These are phyloP conservation scores for Zymoseptoria brevis DNA, from an alignment of 2,329 filamentous ascomycete genomes.

Conservation along the genomic window DNA sequence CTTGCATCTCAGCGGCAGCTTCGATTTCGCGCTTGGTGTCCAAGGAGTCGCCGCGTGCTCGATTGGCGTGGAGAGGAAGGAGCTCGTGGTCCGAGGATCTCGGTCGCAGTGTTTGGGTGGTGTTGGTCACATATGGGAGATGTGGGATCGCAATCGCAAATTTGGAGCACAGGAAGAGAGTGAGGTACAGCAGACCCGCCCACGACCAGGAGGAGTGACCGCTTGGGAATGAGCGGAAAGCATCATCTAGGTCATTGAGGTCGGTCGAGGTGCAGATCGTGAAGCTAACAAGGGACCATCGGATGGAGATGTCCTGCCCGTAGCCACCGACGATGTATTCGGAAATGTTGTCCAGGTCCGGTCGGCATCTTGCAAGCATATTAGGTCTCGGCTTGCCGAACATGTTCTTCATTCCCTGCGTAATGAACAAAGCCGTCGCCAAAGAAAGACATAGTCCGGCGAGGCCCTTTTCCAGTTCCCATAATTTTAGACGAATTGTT, in stretches of 20 bases:
- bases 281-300: slow-evolving; percentile 64
- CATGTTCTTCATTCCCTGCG: slow-evolving; percentile 73
- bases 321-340: slow-evolving; percentile 57
- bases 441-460: slow-evolving; percentile 70
- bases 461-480: slow-evolving; percentile 81
- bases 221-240: slow-evolving; percentile 76
- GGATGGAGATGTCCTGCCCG: slow-evolving; percentile 41
- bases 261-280: slow-evolving; percentile 66
- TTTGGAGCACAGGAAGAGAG: slow-evolving; percentile 78
- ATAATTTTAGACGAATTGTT: slow-evolving; percentile 74
- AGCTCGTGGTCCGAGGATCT: slow-evolving; percentile 17
- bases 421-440: slow-evolving; percentile 68
- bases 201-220: slow-evolving; percentile 69
- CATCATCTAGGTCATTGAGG: slow-evolving; percentile 58
- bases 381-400: slow-evolving; percentile 59
- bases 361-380: slow-evolving; percentile 62
- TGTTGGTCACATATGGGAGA: slow-evolving; percentile 42
- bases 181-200: slow-evolving; percentile 74
- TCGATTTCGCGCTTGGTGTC: slow-evolving; percentile 9
- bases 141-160: slow-evolving; percentile 68
- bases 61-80: slow-evolving; percentile 21
- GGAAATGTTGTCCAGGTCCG: slow-evolving; percentile 57
- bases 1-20: slow-evolving; percentile 19
- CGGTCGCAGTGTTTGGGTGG: slow-evolving; percentile 19
- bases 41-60: slow-evolving; percentile 9